phyloP scores from a whole-genome alignment of 1,139 yeast genomes.

The Arxiozyma telluris region DNA sequence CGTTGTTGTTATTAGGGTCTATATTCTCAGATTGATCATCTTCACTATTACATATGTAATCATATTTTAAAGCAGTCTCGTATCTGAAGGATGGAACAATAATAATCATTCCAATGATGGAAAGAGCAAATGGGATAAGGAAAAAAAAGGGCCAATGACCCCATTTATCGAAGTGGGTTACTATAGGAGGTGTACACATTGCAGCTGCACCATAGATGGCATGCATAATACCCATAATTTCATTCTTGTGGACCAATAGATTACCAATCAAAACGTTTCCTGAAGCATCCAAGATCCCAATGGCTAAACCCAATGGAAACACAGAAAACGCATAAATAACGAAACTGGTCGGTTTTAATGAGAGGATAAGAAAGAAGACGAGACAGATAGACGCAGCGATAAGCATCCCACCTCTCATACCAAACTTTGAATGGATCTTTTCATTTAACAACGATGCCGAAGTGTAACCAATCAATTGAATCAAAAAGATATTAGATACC shows the following conservation, averaged over 20 bases:
- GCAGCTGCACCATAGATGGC: conserved; percentile 65
- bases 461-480: conserved; percentile 26
- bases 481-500: conserved; percentile 24
- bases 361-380: conserved; percentile 16
- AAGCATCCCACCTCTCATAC: conserved; percentile 25
- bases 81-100: conserved; percentile 35
- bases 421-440: conserved; percentile 20
- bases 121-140: conserved; percentile 18
- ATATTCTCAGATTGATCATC: conserved; percentile 9
- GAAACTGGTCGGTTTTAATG: conserved; percentile 24
- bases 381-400: conserved; percentile 16
- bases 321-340: conserved; percentile 32
- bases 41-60: conserved; percentile 30
- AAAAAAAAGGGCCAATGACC: conserved; percentile 29
- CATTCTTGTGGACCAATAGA: conserved; percentile 46
- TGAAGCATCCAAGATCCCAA: conserved; percentile 54
- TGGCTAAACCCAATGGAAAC: conserved; percentile 47
- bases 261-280: conserved; percentile 53
- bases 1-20: conserved; percentile 5
- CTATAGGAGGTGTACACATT: conserved; percentile 52
- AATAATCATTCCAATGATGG: conserved; percentile 18
- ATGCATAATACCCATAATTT: conserved; percentile 56
- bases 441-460: conserved; percentile 26
- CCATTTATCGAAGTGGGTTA: conserved; percentile 37
- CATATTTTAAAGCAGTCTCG: conserved; percentile 51